phyloP scores from a whole-genome alignment of 2,329 filamentous ascomycete species.

The Cryphonectria carpinicola region DNA sequence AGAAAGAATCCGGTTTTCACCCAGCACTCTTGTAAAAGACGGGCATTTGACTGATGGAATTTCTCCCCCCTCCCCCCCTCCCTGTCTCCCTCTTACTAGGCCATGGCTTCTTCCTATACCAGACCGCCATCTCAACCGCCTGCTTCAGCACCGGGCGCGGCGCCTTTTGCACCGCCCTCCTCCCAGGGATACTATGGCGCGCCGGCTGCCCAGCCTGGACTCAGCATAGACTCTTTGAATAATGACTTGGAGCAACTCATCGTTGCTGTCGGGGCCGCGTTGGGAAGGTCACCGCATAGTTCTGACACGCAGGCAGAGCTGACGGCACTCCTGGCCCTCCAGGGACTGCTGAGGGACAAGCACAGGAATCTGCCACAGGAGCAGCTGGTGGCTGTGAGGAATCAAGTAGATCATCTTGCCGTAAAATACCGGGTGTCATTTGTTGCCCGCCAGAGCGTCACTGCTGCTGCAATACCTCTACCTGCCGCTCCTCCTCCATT shows the following conservation, averaged over 20 bases:
- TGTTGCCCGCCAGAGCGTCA: constrained; percentile 40
- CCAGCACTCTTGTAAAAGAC: too few relatives aligned
- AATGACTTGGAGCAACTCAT: constrained; percentile 83
- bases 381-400: constrained; percentile 82
- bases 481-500: constrained; percentile 37
- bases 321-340: constrained; percentile 83
- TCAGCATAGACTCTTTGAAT: constrained; percentile 75
- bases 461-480: constrained; percentile 36
- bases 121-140: constrained; percentile 41
- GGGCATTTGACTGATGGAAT: constrained; percentile 25
- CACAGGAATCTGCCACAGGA: constrained; percentile 69
- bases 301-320: constrained; percentile 75
- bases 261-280: constrained; percentile 70
- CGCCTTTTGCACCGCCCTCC: constrained; percentile 44
- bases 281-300: constrained; percentile 77
- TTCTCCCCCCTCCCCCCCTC: neutral
- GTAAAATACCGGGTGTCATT: constrained; percentile 59
- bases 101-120: constrained; percentile 32
- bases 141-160: constrained; percentile 40
- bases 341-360: constrained; percentile 76
- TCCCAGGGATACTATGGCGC: constrained; percentile 44
- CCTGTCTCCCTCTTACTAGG: constrained; percentile 19
- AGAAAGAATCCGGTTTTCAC: constrained; percentile 14
- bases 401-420: constrained; percentile 80
- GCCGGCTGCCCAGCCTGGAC: constrained; percentile 45